Conservation (phyloP, 805 yeast genomes). For the Soucietia sequanensis region DNA sequence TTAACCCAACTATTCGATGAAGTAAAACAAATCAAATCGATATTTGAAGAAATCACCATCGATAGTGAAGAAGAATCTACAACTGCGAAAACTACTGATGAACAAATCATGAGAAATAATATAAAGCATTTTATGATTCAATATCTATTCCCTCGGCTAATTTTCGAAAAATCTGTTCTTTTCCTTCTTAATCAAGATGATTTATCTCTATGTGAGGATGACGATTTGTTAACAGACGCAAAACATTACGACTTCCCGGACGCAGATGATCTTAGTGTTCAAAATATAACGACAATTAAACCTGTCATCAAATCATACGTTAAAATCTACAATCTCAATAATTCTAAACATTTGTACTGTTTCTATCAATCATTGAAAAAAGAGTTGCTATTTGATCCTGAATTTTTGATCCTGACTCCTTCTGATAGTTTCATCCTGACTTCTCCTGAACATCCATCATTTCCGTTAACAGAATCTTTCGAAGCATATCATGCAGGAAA, state of each 20-base stretch:
- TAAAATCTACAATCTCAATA: neutral
- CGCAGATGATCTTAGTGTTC: neutral
- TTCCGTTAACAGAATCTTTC: neutral
- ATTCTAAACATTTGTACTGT: neutral
- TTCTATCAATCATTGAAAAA: neutral
- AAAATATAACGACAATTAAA: neutral
- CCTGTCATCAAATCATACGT: neutral
- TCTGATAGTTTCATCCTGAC: too few relatives aligned
- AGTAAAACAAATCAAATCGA: neutral
- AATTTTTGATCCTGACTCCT: neutral
- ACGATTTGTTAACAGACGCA: neutral
- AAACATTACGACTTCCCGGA: neutral
- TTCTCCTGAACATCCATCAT: neutral
- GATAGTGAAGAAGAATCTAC: neutral
- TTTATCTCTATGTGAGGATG: neutral
- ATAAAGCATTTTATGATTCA: neutral
- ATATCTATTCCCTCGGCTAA: neutral
- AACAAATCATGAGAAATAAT: neutral
- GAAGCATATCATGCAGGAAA: neutral
- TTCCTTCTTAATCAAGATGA: neutral
- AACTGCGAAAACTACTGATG: neutral
- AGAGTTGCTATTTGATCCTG: constrained; percentile 1
- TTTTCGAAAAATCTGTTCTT: neutral
- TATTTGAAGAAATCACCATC: neutral
- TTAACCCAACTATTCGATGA: neutral